Conservation (phyloP, 768 basidiomycete species). For the Tricholoma matsutake region DNA sequence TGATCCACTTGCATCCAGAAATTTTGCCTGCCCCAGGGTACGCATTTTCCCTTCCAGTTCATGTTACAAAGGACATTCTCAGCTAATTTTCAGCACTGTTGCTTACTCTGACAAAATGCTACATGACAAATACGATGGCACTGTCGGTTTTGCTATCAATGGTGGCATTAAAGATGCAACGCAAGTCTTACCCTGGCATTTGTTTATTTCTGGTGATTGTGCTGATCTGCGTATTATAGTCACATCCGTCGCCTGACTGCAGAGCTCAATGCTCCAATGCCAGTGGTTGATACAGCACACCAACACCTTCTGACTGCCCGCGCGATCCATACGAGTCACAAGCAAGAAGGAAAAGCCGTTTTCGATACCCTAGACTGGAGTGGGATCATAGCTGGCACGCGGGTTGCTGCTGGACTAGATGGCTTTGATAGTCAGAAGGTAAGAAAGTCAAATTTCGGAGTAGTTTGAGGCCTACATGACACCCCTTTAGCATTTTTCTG, state of each 20-base stretch:
- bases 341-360: constrained; percentile 40
- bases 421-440: constrained; percentile 38
- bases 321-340: constrained; percentile 55
- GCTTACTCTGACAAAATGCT: constrained; percentile 67
- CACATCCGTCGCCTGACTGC: constrained; percentile 71
- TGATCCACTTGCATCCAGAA: constrained; percentile 34
- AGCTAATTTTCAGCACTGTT: constrained; percentile 38
- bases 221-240: constrained; percentile 24
- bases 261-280: constrained; percentile 68
- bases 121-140: constrained; percentile 70
- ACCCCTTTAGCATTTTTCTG: constrained; percentile 14
- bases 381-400: constrained; percentile 70
- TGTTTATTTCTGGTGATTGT: not conserved
- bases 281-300: constrained; percentile 66
- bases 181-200: constrained; percentile 31
- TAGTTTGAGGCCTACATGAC: not conserved
- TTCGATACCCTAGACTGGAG: constrained; percentile 80
- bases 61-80: constrained; percentile 2
- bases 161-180: constrained; percentile 87
- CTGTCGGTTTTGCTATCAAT: constrained; percentile 73
- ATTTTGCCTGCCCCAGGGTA: constrained; percentile 66
- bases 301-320: constrained; percentile 78
- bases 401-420: constrained; percentile 70
- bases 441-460: constrained; percentile 1
- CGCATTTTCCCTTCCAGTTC: constrained; percentile 9